Evolutionary conservation across 2,329 filamentous ascomycete genomes (phyloP).

Genomic region (Neurospora sp.): DNA sequence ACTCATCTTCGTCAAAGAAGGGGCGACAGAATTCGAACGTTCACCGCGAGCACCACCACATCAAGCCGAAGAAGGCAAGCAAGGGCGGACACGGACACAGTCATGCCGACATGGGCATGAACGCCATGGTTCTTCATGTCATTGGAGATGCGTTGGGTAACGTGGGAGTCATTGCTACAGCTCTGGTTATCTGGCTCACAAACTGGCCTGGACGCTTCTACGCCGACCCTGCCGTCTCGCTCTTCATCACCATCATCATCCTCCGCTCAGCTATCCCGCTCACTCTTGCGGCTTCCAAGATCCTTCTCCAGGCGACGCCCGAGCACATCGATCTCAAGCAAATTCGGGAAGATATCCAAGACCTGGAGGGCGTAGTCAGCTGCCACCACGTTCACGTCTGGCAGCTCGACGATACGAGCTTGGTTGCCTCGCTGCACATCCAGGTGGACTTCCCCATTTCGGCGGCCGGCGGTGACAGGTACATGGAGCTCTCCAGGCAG

Average conservation of each 20-base stretch:
- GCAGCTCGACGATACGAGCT: constrained; percentile 92
- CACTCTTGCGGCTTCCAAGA: constrained; percentile 71
- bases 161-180: constrained; percentile 74
- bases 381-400: constrained; percentile 97
- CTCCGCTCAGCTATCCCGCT: constrained; percentile 67
- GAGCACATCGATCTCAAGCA: constrained; percentile 81
- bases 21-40: constrained; percentile 40
- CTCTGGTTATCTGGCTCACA: constrained; percentile 85
- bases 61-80: constrained; percentile 54
- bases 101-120: constrained; percentile 92
- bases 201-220: constrained; percentile 75
- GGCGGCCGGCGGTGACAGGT: constrained; percentile 65
- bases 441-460: constrained; percentile 86
- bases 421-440: constrained; percentile 87
- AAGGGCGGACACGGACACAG: constrained; percentile 62
- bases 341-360: constrained; percentile 83
- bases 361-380: constrained; percentile 73
- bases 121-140: constrained; percentile 66
- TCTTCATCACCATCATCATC: constrained; percentile 81
- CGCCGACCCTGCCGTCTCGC: constrained; percentile 82
- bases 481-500: constrained; percentile 81
- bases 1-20: constrained; percentile 17
- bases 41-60: constrained; percentile 73
- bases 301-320: constrained; percentile 88
- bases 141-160: constrained; percentile 81